Evolutionary conservation across 169 alveolate genomes (phyloP).

Genomic region (Cryptosporidium bovis): DNA sequence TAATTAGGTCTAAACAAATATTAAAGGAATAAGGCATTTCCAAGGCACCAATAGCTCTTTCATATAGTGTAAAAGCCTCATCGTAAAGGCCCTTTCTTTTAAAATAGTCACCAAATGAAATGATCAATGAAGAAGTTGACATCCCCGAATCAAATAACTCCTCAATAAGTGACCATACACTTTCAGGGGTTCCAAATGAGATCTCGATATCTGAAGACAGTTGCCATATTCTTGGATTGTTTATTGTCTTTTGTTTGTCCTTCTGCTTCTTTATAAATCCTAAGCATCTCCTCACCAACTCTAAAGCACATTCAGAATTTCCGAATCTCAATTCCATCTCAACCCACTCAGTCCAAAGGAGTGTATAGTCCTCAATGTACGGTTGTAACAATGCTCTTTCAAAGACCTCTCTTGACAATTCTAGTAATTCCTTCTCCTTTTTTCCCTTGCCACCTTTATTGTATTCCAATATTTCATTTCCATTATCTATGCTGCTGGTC

Average conservation of each 20-base stretch:
- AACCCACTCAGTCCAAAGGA: conserved; percentile 73
- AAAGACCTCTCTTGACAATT: conserved; percentile 47
- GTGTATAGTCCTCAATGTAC: conserved; percentile 42
- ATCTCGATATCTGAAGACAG: conserved; percentile 61
- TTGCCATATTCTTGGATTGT: conserved; percentile 25
- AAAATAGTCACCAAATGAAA: conserved; percentile 42
- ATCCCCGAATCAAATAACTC: conserved; percentile 61
- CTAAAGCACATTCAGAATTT: conserved; percentile 35
- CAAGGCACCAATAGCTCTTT: conserved; percentile 30
- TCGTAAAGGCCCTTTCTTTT: conserved; percentile 9
- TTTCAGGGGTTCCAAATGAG: conserved; percentile 51
- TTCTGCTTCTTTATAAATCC: conserved; percentile 33
- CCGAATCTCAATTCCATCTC: conserved; percentile 74
- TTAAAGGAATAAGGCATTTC: conserved; percentile 14
- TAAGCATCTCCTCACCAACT: conserved; percentile 35
- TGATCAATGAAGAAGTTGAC: conserved; percentile 3
- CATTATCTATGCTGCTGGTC: conserved; percentile 31
- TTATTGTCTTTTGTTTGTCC: conserved; percentile 1
- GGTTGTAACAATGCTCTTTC: conserved; percentile 20
- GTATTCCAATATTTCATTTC: conserved; percentile 14
- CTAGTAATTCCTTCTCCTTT: neutral
- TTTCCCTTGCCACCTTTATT: neutral
- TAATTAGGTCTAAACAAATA: conserved; percentile 27
- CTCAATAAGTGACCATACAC: conserved; percentile 22
- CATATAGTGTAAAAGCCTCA: conserved; percentile 61